These are phyloP conservation scores for Daldinia concentrica DNA, from an alignment of 495 filamentous ascomycete genomes.

Conservation along the genomic window DNA sequence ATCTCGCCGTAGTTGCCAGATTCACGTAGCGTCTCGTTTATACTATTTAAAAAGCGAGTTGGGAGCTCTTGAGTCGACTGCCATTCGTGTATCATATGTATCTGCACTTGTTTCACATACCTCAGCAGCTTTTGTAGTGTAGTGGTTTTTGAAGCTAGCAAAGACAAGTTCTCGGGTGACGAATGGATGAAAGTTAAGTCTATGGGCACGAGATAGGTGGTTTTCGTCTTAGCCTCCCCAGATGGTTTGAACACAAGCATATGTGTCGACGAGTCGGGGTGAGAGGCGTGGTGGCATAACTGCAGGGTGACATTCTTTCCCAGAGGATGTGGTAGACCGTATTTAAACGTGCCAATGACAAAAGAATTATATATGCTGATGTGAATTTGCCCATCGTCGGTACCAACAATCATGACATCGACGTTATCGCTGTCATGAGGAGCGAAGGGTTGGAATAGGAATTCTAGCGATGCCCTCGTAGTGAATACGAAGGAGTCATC, in stretches of 20 bases:
- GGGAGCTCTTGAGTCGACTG: slow-evolving; percentile 84
- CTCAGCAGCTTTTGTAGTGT: slow-evolving; percentile 84
- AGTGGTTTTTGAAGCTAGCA: slow-evolving; percentile 86
- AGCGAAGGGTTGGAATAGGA: slow-evolving; percentile 69
- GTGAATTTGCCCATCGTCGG: slow-evolving; percentile 80
- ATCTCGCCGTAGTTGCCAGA: slow-evolving; percentile 42
- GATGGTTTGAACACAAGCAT: slow-evolving; percentile 66
- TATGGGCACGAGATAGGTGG: slow-evolving; percentile 74
- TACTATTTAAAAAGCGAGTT: slow-evolving; percentile 74
- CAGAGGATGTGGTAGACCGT: slow-evolving; percentile 46
- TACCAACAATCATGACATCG: slow-evolving; percentile 83
- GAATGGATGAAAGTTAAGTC: slow-evolving; percentile 83
- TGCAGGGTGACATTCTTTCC: slow-evolving; percentile 43
- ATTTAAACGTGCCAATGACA: slow-evolving; percentile 74
- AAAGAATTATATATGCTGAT: slow-evolving; percentile 92
- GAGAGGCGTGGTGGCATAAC: slow-evolving; percentile 71
- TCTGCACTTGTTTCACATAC: slow-evolving; percentile 81
- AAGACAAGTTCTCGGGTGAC: slow-evolving; percentile 80
- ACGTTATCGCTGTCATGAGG: slow-evolving; percentile 74
- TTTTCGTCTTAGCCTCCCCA: slow-evolving; percentile 38
- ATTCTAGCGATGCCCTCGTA: slow-evolving; percentile 73
- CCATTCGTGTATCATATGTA: slow-evolving; percentile 79
- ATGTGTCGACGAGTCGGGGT: slow-evolving; percentile 79
- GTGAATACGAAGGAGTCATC: slow-evolving; percentile 74
- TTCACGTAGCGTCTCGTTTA: slow-evolving; percentile 68